phyloP scores from a whole-genome alignment of 352 stramenopile species.

The Phytophthora pistaciae region DNA sequence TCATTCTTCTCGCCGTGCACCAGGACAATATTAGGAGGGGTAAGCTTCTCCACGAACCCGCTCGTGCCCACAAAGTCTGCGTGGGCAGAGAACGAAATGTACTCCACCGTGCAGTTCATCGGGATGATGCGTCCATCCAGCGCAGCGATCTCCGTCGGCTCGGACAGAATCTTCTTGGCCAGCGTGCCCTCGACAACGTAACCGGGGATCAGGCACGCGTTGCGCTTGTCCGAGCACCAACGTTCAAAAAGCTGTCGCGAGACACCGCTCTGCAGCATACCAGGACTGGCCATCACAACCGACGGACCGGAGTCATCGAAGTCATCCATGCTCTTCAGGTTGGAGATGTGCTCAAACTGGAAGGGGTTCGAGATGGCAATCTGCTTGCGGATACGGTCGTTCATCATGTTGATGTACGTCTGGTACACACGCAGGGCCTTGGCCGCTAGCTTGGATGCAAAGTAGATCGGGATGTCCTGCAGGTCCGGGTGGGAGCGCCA shows the following conservation, averaged over 20 bases:
- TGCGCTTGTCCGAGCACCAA: constrained; percentile 98
- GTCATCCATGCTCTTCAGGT: constrained; percentile 97
- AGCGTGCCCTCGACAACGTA: constrained; percentile 99
- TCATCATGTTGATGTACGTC: constrained; percentile 99
- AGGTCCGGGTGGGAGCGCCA: constrained; percentile 96
- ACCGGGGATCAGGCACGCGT: constrained; percentile 99
- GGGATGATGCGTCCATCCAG: constrained; percentile 95
- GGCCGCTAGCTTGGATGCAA: constrained; percentile 97
- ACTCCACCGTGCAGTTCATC: constrained; percentile 96
- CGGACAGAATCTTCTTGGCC: constrained; percentile 97
- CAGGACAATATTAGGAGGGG: constrained; percentile 95
- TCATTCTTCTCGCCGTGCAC: constrained; percentile 98
- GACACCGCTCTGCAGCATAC: constrained; percentile 99
- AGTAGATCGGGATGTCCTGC: constrained; percentile 99
- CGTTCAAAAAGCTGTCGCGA: constrained; percentile 98
- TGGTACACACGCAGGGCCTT: constrained; percentile 98
- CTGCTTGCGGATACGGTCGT: constrained; percentile 96
- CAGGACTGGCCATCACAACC: constrained; percentile 98
- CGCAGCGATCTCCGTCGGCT: constrained; percentile 96
- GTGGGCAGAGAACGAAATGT: constrained; percentile 98
- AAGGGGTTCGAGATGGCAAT: constrained; percentile 99
- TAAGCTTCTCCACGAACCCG: constrained; percentile 95
- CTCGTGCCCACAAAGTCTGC: constrained; percentile 98
- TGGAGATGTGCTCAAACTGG: constrained; percentile 97
- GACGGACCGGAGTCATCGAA: constrained; percentile 98